These are phyloP conservation scores for Ophiostoma quercus DNA, from an alignment of 2,329 filamentous ascomycete genomes.

Conservation along the genomic window DNA sequence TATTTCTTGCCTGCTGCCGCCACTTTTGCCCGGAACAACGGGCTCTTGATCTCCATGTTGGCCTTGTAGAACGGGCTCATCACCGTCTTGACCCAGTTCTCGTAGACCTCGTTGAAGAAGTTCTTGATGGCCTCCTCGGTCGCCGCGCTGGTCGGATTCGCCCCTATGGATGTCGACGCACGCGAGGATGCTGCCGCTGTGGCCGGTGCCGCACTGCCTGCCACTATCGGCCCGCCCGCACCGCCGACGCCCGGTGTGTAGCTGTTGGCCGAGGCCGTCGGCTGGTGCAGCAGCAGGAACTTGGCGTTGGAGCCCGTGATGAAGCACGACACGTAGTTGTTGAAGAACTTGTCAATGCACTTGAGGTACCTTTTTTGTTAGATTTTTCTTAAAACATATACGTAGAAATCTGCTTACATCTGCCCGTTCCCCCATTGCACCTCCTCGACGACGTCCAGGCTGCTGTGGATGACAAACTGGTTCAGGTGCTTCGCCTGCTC, in stretches of 20 bases:
- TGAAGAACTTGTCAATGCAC: conserved; percentile 93
- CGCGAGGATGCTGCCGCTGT: conserved; percentile 40
- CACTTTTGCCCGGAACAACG: conserved; percentile 77
- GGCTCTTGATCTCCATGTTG: conserved; percentile 80
- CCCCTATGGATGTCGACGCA: conserved; percentile 65
- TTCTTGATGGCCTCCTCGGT: conserved; percentile 93
- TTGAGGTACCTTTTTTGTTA: conserved; percentile 71
- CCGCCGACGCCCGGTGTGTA: conserved; percentile 26
- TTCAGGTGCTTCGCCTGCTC: conserved; percentile 90
- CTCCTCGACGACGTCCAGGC: conserved; percentile 92
- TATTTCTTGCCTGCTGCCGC: conserved; percentile 89
- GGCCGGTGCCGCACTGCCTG: conserved; percentile 24
- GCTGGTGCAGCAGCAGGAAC: conserved; percentile 90
- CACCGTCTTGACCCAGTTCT: conserved; percentile 91
- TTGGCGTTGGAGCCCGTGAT: conserved; percentile 88
- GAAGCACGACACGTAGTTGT: conserved; percentile 92
- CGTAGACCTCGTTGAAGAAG: conserved; percentile 94
- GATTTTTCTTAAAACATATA: neutral
- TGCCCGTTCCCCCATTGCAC: conserved; percentile 85
- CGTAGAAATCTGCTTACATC: conserved; percentile 52
- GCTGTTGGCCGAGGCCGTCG: conserved; percentile 35
- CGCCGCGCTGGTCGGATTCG: conserved; percentile 80
- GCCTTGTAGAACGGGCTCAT: conserved; percentile 95
- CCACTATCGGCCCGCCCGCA: conserved; percentile 13
- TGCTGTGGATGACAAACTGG: conserved; percentile 93